These are phyloP conservation scores for Beauveria asiatica DNA, from an alignment of 2,329 filamentous ascomycete genomes.

Conservation along the genomic window DNA sequence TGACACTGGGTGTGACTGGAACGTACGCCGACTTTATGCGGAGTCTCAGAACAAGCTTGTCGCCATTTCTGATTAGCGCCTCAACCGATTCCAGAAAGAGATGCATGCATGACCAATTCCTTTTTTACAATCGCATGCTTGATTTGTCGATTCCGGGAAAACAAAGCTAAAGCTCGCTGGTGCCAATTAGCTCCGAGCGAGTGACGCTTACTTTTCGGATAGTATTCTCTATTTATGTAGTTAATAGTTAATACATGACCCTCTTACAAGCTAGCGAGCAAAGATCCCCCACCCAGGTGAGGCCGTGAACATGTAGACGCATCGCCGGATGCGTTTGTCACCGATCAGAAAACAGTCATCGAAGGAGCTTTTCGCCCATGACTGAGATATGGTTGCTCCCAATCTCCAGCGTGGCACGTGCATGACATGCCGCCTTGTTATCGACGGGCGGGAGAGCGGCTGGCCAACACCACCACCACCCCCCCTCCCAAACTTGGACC, in stretches of 20 bases:
- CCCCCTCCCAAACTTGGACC: too few species aligned
- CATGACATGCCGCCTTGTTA: not conserved
- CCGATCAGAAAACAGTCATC: not conserved
- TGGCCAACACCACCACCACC: too few species aligned
- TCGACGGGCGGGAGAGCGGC: too few species aligned
- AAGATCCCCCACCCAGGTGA: too few species aligned
- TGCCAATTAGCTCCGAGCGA: not conserved
- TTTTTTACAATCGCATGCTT: not conserved
- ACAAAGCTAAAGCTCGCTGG: not conserved
- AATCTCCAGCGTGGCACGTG: not conserved
- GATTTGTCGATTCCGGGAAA: not conserved
- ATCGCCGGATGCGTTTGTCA: not conserved
- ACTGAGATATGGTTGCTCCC: not conserved
- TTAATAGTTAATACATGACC: too few species aligned
- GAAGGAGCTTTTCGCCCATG: too few species aligned
- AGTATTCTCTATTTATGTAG: too few species aligned
- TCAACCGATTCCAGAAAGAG: not conserved
- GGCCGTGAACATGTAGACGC: not conserved
- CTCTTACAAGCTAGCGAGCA: too few species aligned
- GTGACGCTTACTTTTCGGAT: not conserved
- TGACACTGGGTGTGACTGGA: too few species aligned
- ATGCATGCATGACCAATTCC: not conserved
- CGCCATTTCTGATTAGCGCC: too few species aligned
- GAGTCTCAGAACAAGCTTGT: too few species aligned
- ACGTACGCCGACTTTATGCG: too few species aligned